A percentile compares a stretch with the other conserved stretches of the same genome.
phyloP scores from a whole-genome alignment of 805 yeast genomes.

The Zygotorulaspora sp. region DNA sequence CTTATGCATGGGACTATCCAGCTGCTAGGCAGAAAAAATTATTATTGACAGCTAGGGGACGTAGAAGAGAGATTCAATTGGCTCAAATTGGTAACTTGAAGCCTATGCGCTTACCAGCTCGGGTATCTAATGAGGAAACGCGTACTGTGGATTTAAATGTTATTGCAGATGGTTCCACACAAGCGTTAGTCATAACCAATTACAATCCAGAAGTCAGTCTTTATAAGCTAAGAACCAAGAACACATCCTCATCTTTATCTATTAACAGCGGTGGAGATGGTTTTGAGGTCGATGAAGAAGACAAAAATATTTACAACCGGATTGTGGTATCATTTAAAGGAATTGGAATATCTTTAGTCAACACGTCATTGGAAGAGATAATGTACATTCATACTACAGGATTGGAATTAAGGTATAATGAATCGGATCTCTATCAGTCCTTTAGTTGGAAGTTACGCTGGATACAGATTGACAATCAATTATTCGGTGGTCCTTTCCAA shows the following conservation, averaged over 20 bases:
- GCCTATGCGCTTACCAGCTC: constrained; percentile 72
- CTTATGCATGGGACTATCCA: constrained; percentile 97
- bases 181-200: constrained; percentile 76
- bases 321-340: constrained; percentile 72
- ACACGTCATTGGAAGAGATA: constrained; percentile 65
- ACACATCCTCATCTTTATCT: constrained; percentile 31
- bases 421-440: constrained; percentile 79
- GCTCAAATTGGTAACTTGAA: constrained; percentile 90
- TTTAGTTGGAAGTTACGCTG: constrained; percentile 79
- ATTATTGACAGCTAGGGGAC: constrained; percentile 62
- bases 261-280: constrained; percentile 39
- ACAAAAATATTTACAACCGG: constrained; percentile 34
- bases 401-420: constrained; percentile 71
- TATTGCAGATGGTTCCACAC: constrained; percentile 94
- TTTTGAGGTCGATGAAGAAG: constrained; percentile 48
- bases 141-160: constrained; percentile 81
- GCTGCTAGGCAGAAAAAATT: constrained; percentile 82
- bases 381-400: constrained; percentile 82
- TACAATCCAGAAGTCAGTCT: constrained; percentile 75
- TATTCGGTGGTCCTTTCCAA: constrained; percentile 84
- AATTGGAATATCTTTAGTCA: constrained; percentile 79
- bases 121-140: constrained; percentile 36
- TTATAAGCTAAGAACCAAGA: constrained; percentile 47
- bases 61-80: constrained; percentile 73
- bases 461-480: constrained; percentile 91